A percentile compares a stretch with the other conserved stretches of the same genome.
Conservation (phyloP, 2,329 filamentous ascomycete genomes). For the Diaporthe sp. region DNA sequence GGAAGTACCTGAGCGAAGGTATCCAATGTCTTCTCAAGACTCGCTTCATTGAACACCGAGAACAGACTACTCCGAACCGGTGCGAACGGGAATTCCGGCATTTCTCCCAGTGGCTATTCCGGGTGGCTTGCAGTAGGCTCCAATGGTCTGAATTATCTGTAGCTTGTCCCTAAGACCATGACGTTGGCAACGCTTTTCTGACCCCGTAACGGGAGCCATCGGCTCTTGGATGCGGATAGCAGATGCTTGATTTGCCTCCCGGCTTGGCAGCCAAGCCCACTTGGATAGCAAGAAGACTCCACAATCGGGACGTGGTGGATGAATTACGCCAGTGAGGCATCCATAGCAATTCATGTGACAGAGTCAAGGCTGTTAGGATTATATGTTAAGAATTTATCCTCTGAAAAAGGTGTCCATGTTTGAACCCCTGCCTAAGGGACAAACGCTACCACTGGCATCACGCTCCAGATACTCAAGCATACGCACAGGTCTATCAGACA, state of each 20-base stretch:
- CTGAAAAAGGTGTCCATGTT: too few species aligned
- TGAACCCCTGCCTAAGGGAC: too few species aligned
- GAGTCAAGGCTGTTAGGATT: too few species aligned
- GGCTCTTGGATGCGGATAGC: constrained; percentile 9
- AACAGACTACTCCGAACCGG: background rate
- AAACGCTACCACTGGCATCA: too few species aligned
- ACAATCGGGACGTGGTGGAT: background rate
- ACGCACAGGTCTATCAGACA: too few species aligned
- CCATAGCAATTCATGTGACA: background rate
- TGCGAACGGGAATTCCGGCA: background rate
- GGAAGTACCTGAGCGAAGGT: background rate
- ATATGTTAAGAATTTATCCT: too few species aligned
- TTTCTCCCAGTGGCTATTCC: background rate
- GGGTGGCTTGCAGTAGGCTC: background rate
- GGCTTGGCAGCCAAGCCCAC: constrained; percentile 12
- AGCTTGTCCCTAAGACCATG: background rate
- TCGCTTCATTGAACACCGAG: constrained; percentile 8
- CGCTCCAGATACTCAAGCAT: too few species aligned
- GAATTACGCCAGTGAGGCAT: background rate
- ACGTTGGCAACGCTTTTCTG: background rate
- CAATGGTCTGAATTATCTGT: background rate
- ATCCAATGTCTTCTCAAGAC: background rate
- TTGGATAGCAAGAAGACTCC: background rate
- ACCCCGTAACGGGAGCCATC: background rate
- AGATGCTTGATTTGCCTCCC: constrained; percentile 17